Evolutionary conservation across 768 basidiomycete species (phyloP), one percentile per base, ranked within the genome.

Genomic region (Tylopilus intermedius): DNA sequence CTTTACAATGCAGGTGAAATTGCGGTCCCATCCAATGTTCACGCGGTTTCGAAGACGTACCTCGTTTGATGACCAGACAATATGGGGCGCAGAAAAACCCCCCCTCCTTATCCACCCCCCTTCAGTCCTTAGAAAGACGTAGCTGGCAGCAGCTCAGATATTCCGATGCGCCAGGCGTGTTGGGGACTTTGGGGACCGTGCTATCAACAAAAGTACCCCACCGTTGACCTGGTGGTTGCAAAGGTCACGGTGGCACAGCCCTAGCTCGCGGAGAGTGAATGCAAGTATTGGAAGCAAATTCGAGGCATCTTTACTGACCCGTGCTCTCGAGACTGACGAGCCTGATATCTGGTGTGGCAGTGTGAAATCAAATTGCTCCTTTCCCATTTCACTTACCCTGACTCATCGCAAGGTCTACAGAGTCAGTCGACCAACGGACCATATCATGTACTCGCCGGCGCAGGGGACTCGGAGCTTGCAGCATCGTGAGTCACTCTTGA

Each of bases 221-320:
- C 15, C 9, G 37, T 37, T 35, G 11, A 24, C 30, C 0, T 18
- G 22, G 41, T 42, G 35, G 35, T 37, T 15, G 35, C 24, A 24
- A 24, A 24, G 5, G 24, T 24, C 24, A 24, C 24, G 4, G 13
- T 13, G 22, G 32, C 51, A 43, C 39, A 32, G 30, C 8, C 5
- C 18, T 29, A 43, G 21, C 15, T 55, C 21, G 53, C 44, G 32
- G 55, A 45, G 47, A 24, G 47, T 40, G 55, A 54, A 45, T 33
- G 33, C 42, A n/a, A 37, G 37, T n/a, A 30, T 30, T 3, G 7
- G 37, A 37, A 37, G 13, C 14, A 35, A 35, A 14, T 35, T 14
- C 2, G 13, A 35, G 33, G 10, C 33, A 11, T 4, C 33, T 14
- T 35, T 14, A 35, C 33, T 35, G 13, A 35, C 32, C 32, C 32